Percentiles rank a stretch among this genome's conserved stretches.
phyloP scores from a whole-genome alignment of 1,284 basidiomycete species.

The Grifola frondosa region DNA sequence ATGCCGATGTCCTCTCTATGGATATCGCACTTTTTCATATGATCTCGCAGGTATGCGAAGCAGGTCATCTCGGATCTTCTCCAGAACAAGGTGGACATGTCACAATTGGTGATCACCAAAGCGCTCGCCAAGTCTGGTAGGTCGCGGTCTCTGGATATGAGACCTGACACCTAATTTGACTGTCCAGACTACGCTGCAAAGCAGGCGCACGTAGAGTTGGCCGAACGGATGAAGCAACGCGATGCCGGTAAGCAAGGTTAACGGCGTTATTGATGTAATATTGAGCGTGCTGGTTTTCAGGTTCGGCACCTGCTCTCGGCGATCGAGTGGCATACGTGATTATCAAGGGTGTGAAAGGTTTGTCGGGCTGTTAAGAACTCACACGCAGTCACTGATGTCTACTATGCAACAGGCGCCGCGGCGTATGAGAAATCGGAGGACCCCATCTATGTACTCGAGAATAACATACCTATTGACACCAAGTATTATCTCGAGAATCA shows the following conservation, averaged over 20 bases:
- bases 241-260: conserved; percentile 75
- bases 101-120: conserved; percentile 96
- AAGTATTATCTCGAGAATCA: conserved; percentile 97
- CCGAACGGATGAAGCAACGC: conserved; percentile 90
- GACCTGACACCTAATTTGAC: neutral
- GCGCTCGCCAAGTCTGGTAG: conserved; percentile 84
- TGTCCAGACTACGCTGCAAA: conserved; percentile 80
- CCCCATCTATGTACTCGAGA: conserved; percentile 92
- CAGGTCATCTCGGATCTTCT: conserved; percentile 89
- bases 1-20: conserved; percentile 29
- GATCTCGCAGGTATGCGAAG: conserved; percentile 76
- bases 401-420: conserved; percentile 68
- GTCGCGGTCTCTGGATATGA: conserved; percentile 13
- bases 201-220: conserved; percentile 93
- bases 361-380: too few species aligned
- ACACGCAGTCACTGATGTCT: neutral
- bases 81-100: conserved; percentile 97
- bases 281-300: conserved; percentile 31
- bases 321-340: conserved; percentile 98
- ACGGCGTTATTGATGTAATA: neutral
- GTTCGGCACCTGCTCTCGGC: conserved; percentile 89
- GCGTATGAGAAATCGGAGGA: conserved; percentile 98
- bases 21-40: neutral
- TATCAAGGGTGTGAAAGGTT: conserved; percentile 91
- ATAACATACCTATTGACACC: conserved; percentile 96